These are phyloP conservation scores for Fusarium haematococcum DNA, from an alignment of 2,329 filamentous ascomycete genomes.

Conservation along the genomic window DNA sequence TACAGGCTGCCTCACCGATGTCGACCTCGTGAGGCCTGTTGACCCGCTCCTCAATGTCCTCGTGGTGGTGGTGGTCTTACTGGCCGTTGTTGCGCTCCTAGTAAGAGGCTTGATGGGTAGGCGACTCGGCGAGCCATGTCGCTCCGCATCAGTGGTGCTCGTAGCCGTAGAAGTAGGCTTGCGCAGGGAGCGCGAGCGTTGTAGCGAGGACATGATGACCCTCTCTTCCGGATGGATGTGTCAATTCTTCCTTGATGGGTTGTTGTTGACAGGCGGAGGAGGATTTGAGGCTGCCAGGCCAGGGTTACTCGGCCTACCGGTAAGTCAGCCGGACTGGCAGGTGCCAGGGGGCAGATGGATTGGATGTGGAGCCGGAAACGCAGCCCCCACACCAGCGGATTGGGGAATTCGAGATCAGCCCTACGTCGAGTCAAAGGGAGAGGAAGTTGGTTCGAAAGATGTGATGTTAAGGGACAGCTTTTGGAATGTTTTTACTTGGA, in stretches of 20 bases:
- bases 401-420: neutral
- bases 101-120: conserved; percentile 60
- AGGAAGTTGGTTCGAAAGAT: neutral
- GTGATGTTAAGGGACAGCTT: neutral
- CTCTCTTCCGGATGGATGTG: neutral
- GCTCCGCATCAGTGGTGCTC: conserved; percentile 39
- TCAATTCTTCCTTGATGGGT: neutral
- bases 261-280: conserved; percentile 34
- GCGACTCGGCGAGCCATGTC: conserved; percentile 61
- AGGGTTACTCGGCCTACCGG: conserved; percentile 36
- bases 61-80: conserved; percentile 35
- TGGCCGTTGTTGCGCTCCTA: conserved; percentile 48
- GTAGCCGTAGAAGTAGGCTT: conserved; percentile 49
- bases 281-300: conserved; percentile 10
- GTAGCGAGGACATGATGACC: conserved; percentile 56
- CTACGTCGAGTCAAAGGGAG: neutral
- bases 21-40: conserved; percentile 29
- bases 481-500: neutral
- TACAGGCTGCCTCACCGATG: conserved; percentile 40
- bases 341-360: neutral
- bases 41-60: conserved; percentile 37
- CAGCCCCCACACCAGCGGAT: neutral
- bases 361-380: neutral
- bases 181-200: conserved; percentile 62
- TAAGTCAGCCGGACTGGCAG: conserved; percentile 23